phyloP scores from a whole-genome alignment of 768 basidiomycete genomes.

The Suillus weaverae region DNA sequence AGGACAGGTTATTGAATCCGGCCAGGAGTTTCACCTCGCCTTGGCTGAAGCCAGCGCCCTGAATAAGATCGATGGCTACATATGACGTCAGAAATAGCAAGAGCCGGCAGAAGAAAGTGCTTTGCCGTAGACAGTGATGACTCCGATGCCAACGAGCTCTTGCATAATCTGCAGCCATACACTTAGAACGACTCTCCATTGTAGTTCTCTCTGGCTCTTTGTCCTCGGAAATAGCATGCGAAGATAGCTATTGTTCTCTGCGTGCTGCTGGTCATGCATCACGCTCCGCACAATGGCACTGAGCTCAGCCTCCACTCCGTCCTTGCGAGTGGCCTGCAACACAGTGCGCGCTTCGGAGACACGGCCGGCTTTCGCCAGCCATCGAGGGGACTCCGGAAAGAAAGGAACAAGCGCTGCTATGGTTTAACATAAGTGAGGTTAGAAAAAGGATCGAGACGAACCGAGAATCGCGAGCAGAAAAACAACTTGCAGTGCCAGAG shows the following conservation, averaged over 20 bases:
- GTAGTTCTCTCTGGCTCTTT: constrained; percentile 12
- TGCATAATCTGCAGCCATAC: constrained; percentile 14
- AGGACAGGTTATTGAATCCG: constrained; percentile 9
- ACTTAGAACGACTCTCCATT: constrained; percentile 10
- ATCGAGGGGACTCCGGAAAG: constrained; percentile 18
- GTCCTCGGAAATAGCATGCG: constrained; percentile 12
- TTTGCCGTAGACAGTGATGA: constrained; percentile 11
- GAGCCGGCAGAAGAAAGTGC: neutral
- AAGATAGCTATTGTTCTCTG: constrained; percentile 10
- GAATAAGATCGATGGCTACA: constrained; percentile 9
- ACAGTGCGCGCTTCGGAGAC: constrained; percentile 21
- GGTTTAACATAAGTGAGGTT: neutral
- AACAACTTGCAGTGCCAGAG: constrained; percentile 6
- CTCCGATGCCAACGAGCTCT: constrained; percentile 14
- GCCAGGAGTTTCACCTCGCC: constrained; percentile 9
- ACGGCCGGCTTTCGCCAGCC: constrained; percentile 22
- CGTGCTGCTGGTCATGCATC: constrained; percentile 5
- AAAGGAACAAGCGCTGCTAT: constrained; percentile 5
- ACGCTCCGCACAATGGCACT: constrained; percentile 7
- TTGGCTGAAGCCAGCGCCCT: constrained; percentile 11
- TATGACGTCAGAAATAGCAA: neutral
- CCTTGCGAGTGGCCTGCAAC: constrained; percentile 12
- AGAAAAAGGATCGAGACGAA: neutral
- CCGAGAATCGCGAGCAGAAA: constrained; percentile 8
- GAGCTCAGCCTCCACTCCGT: constrained; percentile 8